A percentile compares a stretch with the other conserved stretches of the same genome.
Conservation (phyloP, 371 early-diverging fungal genomes). For the Lichtheimia ramosa region DNA sequence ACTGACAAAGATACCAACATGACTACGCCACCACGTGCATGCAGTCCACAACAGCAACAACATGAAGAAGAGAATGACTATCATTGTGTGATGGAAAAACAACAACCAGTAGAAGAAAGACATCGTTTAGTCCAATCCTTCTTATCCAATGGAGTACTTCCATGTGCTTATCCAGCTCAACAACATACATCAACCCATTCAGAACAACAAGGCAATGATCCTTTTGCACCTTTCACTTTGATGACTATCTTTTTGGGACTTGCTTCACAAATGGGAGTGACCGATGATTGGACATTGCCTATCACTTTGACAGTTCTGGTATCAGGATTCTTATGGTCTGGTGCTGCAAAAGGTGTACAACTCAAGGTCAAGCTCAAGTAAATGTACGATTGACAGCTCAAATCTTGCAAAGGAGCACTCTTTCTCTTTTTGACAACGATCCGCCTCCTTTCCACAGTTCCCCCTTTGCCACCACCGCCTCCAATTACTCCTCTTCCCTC, state of each 20-base stretch:
- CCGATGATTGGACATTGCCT: slow-evolving; percentile 55
- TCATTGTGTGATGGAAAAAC: slow-evolving; percentile 3
- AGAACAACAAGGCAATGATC: slow-evolving; percentile 22
- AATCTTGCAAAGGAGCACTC: too few relatives aligned
- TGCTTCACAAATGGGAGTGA: slow-evolving; percentile 39
- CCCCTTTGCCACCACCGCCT: too few relatives aligned
- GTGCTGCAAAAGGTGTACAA: slow-evolving; percentile 31
- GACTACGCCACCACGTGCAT: slow-evolving; percentile 18
- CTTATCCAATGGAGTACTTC: slow-evolving; percentile 14
- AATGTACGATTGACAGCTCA: not conserved
- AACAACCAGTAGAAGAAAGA: not conserved
- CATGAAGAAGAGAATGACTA: not conserved
- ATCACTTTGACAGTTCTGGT: slow-evolving; percentile 44
- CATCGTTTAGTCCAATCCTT: slow-evolving; percentile 15
- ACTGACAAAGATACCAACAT: slow-evolving; percentile 18
- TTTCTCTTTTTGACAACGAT: too few relatives aligned
- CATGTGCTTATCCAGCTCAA: slow-evolving; percentile 17
- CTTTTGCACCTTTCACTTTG: slow-evolving; percentile 35
- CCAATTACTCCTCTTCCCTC: too few relatives aligned
- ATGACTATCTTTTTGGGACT: slow-evolving; percentile 36
- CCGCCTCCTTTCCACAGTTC: too few relatives aligned
- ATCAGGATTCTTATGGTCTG: slow-evolving; percentile 44
- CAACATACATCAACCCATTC: not conserved
- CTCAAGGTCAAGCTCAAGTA: slow-evolving; percentile 28
- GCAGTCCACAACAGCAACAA: slow-evolving; percentile 6